Evolutionary conservation across 225 moss, liverwort and hornwort species (phyloP).

Genomic region (Pseudoscleropodium purum): DNA sequence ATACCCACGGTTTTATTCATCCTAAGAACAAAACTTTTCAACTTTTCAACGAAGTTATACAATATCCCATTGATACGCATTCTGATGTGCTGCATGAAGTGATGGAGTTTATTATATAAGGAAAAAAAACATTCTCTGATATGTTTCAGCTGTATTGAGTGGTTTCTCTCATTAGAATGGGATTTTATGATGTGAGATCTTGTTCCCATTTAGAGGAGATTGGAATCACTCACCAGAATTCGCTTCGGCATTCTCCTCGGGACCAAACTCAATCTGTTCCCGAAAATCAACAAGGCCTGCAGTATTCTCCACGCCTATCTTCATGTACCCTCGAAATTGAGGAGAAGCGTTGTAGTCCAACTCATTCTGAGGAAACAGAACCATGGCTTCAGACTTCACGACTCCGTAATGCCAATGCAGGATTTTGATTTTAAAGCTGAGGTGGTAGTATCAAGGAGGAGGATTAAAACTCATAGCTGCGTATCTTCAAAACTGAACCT

Average conservation of each 20-base stretch:
- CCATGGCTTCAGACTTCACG: background rate
- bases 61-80: background rate
- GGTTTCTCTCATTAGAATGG: background rate
- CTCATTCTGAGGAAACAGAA: constrained; percentile 28
- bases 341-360: constrained; percentile 52
- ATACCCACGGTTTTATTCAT: background rate
- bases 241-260: constrained; percentile 38
- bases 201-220: background rate
- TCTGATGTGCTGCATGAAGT: background rate
- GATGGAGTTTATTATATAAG: background rate
- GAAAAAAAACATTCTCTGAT: no score
- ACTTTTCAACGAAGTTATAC: background rate
- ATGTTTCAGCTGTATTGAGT: background rate
- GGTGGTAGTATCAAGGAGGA: background rate
- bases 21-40: background rate
- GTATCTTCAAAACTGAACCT: background rate
- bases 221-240: constrained; percentile 19
- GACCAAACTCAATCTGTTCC: constrained; percentile 60
- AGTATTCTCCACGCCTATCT: constrained; percentile 60
- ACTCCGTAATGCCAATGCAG: background rate
- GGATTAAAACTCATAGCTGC: background rate
- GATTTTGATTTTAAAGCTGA: background rate
- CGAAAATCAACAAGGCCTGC: constrained; percentile 52
- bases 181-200: no score
- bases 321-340: constrained; percentile 75